A percentile compares a stretch with the other conserved stretches of the same genome.
phyloP scores from a whole-genome alignment of 108 stramenopile genomes.

The Pseudonitzschia multiseries region DNA sequence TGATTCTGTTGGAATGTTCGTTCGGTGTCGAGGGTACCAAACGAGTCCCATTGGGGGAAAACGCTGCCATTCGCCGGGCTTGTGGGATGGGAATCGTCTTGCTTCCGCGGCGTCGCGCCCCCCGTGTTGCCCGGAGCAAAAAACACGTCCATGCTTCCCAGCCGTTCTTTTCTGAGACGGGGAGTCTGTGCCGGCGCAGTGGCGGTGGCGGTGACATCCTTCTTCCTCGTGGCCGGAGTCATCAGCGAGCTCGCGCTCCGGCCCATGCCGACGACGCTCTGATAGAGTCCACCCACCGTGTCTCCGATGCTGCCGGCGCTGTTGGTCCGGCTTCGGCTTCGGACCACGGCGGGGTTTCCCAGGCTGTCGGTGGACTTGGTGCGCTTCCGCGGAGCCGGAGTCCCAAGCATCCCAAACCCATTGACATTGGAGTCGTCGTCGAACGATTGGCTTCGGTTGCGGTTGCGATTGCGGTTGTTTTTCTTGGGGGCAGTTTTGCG shows the following conservation, averaged over 20 bases:
- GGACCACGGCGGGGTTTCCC: not conserved
- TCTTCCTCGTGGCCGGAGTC: not conserved
- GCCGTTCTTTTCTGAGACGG: slow-evolving; percentile 20
- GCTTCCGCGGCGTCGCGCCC: too few species aligned
- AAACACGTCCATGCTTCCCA: slow-evolving; percentile 37
- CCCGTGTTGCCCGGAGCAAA: slow-evolving; percentile 7
- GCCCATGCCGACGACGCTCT: not conserved
- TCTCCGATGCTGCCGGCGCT: not conserved
- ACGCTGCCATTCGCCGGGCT: too few species aligned
- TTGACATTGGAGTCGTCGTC: not conserved
- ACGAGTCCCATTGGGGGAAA: too few species aligned
- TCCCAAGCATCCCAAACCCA: not conserved
- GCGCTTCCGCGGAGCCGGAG: not conserved
- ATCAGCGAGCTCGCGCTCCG: too few species aligned
- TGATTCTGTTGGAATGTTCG: not conserved
- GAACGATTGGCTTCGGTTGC: not conserved
- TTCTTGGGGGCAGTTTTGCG: not conserved
- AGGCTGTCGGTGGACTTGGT: slow-evolving; percentile 5
- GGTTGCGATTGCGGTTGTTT: not conserved
- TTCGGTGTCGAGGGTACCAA: not conserved
- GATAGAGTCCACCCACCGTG: not conserved
- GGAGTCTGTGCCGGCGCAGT: not conserved
- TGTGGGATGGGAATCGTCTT: too few species aligned
- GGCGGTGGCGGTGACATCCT: too few species aligned
- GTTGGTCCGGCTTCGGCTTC: not conserved